Conservation (phyloP, 2,329 filamentous ascomycete genomes). For the Pyrenophora graminea region DNA sequence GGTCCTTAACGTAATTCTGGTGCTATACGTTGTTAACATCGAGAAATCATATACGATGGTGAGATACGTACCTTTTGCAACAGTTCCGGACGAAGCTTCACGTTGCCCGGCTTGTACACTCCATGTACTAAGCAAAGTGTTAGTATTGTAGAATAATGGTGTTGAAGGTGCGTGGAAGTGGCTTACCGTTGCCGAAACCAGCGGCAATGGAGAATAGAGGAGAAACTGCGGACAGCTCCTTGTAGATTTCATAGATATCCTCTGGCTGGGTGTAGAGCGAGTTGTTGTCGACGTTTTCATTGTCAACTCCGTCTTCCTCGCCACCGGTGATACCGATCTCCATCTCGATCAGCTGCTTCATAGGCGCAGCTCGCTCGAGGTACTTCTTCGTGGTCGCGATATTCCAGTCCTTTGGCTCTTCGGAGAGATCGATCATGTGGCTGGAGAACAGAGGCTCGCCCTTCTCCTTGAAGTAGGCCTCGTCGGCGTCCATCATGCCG, state of each 20-base stretch:
- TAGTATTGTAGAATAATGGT: too few species aligned
- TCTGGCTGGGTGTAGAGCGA: constrained; percentile 49
- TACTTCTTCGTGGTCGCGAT: constrained; percentile 76
- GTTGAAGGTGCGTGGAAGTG: too few species aligned
- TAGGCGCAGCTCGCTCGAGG: constrained; percentile 88
- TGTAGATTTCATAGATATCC: constrained; percentile 41
- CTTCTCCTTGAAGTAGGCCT: constrained; percentile 91
- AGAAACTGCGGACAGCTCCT: constrained; percentile 80
- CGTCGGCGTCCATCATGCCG: constrained; percentile 76
- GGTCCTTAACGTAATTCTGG: constrained; percentile 86
- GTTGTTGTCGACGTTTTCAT: constrained; percentile 63
- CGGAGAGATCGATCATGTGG: constrained; percentile 95
- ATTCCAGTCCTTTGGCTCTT: constrained; percentile 81
- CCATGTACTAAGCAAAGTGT: constrained; percentile 69
- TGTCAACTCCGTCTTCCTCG: constrained; percentile 86
- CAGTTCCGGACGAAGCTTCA: constrained; percentile 52
- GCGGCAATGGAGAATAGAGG: constrained; percentile 82
- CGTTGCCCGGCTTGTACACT: constrained; percentile 61
- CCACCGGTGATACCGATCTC: constrained; percentile 83
- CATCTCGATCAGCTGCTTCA: constrained; percentile 99
- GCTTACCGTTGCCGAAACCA: constrained; percentile 79
- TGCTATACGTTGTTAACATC: constrained; percentile 65
- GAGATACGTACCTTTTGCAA: too few species aligned
- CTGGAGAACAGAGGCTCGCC: constrained; percentile 63
- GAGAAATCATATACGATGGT: too few species aligned